phyloP scores from a whole-genome alignment of 345 rosid species.

The Moricandia moricandioides region DNA sequence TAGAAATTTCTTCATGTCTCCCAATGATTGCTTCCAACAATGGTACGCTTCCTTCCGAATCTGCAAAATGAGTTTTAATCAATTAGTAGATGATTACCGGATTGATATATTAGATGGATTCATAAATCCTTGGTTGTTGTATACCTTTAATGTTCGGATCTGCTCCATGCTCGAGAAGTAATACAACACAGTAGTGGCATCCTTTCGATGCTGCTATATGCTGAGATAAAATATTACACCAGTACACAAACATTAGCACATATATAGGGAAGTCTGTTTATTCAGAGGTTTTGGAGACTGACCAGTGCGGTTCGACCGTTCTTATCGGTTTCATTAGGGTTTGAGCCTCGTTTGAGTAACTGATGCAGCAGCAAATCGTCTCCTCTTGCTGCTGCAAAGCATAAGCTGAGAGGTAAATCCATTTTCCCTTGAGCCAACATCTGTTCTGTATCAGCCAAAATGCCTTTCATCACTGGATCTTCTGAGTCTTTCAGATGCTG shows the following conservation, averaged over 20 bases:
- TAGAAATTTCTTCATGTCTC: conserved; percentile 48
- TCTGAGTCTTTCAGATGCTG: conserved; percentile 72
- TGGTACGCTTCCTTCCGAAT: conserved; percentile 73
- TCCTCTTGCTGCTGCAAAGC: conserved; percentile 79
- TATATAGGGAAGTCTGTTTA: background rate
- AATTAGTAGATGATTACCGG: background rate
- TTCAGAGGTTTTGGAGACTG: conserved; percentile 14
- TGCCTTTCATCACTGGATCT: conserved; percentile 58
- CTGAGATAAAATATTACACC: conserved; percentile 47
- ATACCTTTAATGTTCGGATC: conserved; percentile 75
- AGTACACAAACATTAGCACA: background rate
- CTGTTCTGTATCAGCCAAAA: conserved; percentile 63
- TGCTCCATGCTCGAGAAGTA: conserved; percentile 76
- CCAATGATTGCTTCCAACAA: conserved; percentile 81
- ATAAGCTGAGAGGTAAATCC: conserved; percentile 77
- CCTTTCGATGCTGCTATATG: conserved; percentile 86
- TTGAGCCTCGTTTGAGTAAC: conserved; percentile 63
- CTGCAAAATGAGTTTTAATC: conserved; percentile 35
- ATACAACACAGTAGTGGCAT: conserved; percentile 51
- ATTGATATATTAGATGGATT: background rate
- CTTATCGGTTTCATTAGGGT: conserved; percentile 64
- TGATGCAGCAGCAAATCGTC: conserved; percentile 77
- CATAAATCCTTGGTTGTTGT: background rate
- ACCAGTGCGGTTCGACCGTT: conserved; percentile 72
- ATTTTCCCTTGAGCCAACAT: conserved; percentile 74